Conservation (phyloP, 768 basidiomycete genomes). For the Amanita pseudoporphyria region DNA sequence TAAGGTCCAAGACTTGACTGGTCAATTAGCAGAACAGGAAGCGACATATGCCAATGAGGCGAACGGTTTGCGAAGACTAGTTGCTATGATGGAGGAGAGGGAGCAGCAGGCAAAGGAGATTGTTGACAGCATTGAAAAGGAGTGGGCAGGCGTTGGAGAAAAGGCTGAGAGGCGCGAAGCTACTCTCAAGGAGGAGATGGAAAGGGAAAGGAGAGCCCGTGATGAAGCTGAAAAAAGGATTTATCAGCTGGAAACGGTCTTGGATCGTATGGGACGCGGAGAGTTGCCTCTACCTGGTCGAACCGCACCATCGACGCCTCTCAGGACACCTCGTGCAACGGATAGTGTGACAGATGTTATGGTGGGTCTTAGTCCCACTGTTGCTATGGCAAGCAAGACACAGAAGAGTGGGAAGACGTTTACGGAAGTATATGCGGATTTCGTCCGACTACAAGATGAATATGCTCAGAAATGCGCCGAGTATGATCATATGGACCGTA, state of each 20-base stretch:
- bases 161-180: constrained; percentile 61
- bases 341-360: constrained; percentile 43
- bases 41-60: constrained; percentile 74
- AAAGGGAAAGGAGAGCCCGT: constrained; percentile 58
- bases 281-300: constrained; percentile 53
- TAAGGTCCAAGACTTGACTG: constrained; percentile 64
- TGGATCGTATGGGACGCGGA: constrained; percentile 62
- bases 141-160: constrained; percentile 69
- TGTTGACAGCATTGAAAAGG: constrained; percentile 73
- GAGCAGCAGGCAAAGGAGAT: constrained; percentile 79
- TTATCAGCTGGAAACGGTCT: constrained; percentile 63
- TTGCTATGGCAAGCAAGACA: constrained; percentile 72
- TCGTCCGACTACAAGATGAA: constrained; percentile 78
- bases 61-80: constrained; percentile 61
- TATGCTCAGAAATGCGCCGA: constrained; percentile 71
- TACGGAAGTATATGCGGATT: constrained; percentile 90
- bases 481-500: constrained; percentile 76
- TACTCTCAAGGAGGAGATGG: constrained; percentile 56
- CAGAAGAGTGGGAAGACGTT: constrained; percentile 84
- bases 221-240: constrained; percentile 64
- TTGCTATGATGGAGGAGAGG: constrained; percentile 79
- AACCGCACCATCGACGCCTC: constrained; percentile 39
- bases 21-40: constrained; percentile 79
- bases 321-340: constrained; percentile 27
- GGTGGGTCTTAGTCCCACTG: constrained; percentile 76